Evolutionary conservation across 169 alveolate species (phyloP).

Genomic region (Cryptosporidium tyzzeri): DNA sequence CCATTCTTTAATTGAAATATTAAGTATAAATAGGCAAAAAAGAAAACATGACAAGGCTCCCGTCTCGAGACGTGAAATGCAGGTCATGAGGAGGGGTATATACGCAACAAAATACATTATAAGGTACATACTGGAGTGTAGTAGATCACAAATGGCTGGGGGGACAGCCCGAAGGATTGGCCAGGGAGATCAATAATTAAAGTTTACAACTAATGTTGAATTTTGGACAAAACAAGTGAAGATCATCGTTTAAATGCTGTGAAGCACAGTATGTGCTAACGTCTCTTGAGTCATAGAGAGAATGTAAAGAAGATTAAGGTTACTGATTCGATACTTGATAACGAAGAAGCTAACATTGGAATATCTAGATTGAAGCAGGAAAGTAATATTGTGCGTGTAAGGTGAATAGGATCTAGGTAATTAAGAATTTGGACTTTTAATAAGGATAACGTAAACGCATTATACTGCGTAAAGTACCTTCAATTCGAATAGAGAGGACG

Average conservation of each 20-base stretch:
- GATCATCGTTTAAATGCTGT: conserved; percentile 29
- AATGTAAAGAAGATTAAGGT: conserved; percentile 34
- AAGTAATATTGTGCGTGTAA: conserved; percentile 9
- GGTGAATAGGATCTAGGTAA: conserved; percentile 22
- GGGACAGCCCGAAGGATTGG: conserved; percentile 1
- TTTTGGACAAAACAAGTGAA: conserved; percentile 13
- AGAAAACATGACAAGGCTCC: not conserved
- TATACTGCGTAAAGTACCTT: not conserved
- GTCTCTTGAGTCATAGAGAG: conserved; percentile 30
- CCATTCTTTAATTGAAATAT: not conserved
- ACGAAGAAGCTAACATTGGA: conserved; percentile 36
- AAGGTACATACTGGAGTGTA: conserved; percentile 31
- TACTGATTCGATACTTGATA: conserved; percentile 23
- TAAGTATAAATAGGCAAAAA: not conserved
- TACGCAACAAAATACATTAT: conserved; percentile 11
- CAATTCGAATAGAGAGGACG: not conserved
- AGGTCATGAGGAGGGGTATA: conserved; percentile 43
- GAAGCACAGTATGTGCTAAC: conserved; percentile 56
- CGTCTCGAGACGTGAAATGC: conserved; percentile 41
- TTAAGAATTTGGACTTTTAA: not conserved
- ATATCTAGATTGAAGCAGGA: conserved; percentile 36
- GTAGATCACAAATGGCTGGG: conserved; percentile 15
- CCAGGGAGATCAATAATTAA: not conserved
- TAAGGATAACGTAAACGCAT: not conserved
- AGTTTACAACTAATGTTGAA: conserved; percentile 38